Conservation (phyloP, 2,329 filamentous ascomycete genomes). For the Ceratocystis papillata region DNA sequence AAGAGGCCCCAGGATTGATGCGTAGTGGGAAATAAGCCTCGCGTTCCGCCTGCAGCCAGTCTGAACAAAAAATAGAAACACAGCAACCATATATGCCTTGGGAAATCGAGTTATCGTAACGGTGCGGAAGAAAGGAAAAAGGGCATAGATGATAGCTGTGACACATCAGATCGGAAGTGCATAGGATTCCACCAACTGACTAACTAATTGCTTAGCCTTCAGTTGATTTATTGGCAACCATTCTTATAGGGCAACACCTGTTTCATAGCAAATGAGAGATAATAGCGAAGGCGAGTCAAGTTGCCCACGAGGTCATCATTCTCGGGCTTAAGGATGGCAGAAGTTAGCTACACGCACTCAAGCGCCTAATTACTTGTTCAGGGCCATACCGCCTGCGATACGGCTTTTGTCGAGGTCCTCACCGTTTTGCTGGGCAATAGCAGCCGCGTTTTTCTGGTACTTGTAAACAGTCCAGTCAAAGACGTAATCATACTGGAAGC, state of each 20-base stretch:
- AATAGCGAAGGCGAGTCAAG: neutral
- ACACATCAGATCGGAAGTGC: neutral
- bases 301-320: neutral
- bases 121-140: no score
- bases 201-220: neutral
- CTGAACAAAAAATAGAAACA: neutral
- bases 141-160: neutral
- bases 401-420: slow-evolving; percentile 69
- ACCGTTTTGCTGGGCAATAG: slow-evolving; percentile 68
- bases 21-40: neutral
- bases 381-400: slow-evolving; percentile 55
- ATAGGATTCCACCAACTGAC: neutral
- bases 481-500: slow-evolving; percentile 99
- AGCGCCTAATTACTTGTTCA: slow-evolving; percentile 35
- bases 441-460: slow-evolving; percentile 98
- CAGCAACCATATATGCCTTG: neutral
- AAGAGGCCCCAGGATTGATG: neutral
- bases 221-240: neutral
- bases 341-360: slow-evolving; percentile 31
- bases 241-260: neutral
- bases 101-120: neutral
- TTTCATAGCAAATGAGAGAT: neutral
- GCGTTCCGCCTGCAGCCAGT: neutral
- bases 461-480: slow-evolving; percentile 99
- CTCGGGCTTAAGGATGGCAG: neutral